These are phyloP conservation scores for Bruguiera parviflora DNA, from an alignment of 345 rosid genomes.

Conservation along the genomic window DNA sequence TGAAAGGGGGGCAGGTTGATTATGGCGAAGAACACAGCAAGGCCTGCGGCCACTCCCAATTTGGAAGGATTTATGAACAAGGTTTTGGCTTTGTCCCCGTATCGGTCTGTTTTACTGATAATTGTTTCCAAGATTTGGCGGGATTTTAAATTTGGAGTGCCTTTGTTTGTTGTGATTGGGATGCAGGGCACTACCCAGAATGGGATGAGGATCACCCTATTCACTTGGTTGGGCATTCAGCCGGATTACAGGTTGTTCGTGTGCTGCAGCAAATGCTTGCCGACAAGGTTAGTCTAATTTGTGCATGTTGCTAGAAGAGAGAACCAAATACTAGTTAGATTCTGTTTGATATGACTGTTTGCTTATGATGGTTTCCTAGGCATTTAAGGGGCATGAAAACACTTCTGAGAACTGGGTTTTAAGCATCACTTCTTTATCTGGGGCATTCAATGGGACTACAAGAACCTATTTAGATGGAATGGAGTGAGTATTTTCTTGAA, in stretches of 20 bases:
- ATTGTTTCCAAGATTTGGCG: background rate
- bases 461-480: slow-evolving; percentile 90
- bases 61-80: slow-evolving; percentile 72
- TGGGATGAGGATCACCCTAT: slow-evolving; percentile 98
- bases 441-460: slow-evolving; percentile 97
- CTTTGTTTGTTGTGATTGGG: slow-evolving; percentile 7
- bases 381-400: slow-evolving; percentile 68
- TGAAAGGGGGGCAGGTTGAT: slow-evolving; percentile 93
- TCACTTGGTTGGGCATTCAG: slow-evolving; percentile 97
- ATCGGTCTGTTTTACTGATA: background rate
- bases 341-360: slow-evolving; percentile 2
- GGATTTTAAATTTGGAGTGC: slow-evolving; percentile 10
- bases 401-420: slow-evolving; percentile 90
- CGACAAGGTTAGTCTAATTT: slow-evolving; percentile 58
- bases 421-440: slow-evolving; percentile 88
- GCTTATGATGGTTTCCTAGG: slow-evolving; percentile 39
- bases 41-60: slow-evolving; percentile 80
- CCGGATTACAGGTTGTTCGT: slow-evolving; percentile 98
- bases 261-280: slow-evolving; percentile 98
- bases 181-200: slow-evolving; percentile 79
- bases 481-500: slow-evolving; percentile 48
- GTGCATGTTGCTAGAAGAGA: background rate
- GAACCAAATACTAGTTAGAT: background rate
- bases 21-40: slow-evolving; percentile 89
- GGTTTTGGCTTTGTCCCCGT: slow-evolving; percentile 36